Base-by-base conservation (phyloP, 169 alveolate genomes). In the Perkinsus marinus region DNA sequence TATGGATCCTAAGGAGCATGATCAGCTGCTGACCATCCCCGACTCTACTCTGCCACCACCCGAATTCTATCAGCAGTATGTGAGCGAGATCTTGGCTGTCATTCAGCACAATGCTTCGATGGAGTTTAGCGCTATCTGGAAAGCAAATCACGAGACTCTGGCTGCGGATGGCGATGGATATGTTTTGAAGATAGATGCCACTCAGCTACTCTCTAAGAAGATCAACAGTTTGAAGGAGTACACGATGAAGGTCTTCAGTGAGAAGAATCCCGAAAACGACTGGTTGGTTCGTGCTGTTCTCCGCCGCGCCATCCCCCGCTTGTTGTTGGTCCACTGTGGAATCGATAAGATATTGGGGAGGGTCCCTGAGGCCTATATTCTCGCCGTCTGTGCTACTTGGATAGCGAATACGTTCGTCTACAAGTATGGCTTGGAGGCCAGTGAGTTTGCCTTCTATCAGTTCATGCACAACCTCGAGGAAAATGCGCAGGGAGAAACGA, bases 351-450 rank as follows among this genome's bases (percentile, higher is more conserved):
- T 95, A 39, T 41, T 93, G 92, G 91, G 93, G 68, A 91, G 96
- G 91, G 94, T 95, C 5, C 97, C 97, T 0, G 94, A 94, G 90
- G 92, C 93, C 41, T 95, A 95, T 90, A 39, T 95, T 92, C 92
- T 94, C 37, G 94, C 97, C 41, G 92, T 95, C 69, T 94, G 94
- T 68, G 96, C 97, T 7, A 91, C 97, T 0, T 90, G 94, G 26
- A 41, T 95, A 0, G 96, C 97, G 0, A 94, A 96, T n/a, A 94
- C 92, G 39, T 95, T 94, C 93, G 95, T 94, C 90, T 95, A 95
- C 90, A 89, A 92, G 22, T 95, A 95, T 43, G 92, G 94, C 39
- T 95, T 95, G 91, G 79, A 57, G 34, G 95, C 94, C 68, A 95
- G 95, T 92, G 93, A 96, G 26, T 96, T 92, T 10, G 94, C 95